Base-by-base conservation (phyloP, 106 monocot species). In the Narthecium ossifragum region DNA sequence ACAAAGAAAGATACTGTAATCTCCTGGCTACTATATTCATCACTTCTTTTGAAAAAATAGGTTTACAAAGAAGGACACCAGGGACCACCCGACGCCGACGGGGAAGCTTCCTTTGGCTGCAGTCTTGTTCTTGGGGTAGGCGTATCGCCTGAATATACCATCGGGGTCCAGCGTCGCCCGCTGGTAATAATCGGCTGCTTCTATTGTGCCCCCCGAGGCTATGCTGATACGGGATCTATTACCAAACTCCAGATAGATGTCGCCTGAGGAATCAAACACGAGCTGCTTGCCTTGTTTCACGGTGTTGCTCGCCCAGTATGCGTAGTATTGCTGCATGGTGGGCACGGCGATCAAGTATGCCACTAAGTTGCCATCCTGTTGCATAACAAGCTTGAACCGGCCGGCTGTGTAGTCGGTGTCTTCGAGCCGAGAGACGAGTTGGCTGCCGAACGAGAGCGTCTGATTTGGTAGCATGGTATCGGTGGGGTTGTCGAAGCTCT, bases 401-500 rank as follows among this genome's bases (percentile, higher is more conserved):
- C 73, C 73, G n/a, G 8, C 29, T 10, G 73, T 27, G 36, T 65
- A 65, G 36, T 49, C 58, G 9, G 56, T 21, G 23, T 58, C 57
- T 9, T 32, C 9, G 12, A 34, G 26, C 1, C 50, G 38, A 4
- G 73, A 50, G 7, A 17, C 5, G 22, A 71, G 71, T n/a, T n/a
- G 0, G 55, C 11, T 32, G 26, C 31, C 32, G 0, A 23, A 4
- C 5, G 0, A 10, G 26, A 72, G 62, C 26, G 8, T 26, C 38
- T 73, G 64, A 0, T 26, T 27, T 1, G 64, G 64, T 9, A 73
- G 37, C 11, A 73, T 10, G 34, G 72, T 73, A 30, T 73, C 72
- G 2, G 57, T 58, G 17, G 72, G 72, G 36, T 48, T 0, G 34
- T 57, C 64, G 39, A 73, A 73, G 56, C 47, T 65, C 57, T 64